Base-by-base conservation (phyloP, 805 yeast genomes). In the Saturnispora gosingensis region DNA sequence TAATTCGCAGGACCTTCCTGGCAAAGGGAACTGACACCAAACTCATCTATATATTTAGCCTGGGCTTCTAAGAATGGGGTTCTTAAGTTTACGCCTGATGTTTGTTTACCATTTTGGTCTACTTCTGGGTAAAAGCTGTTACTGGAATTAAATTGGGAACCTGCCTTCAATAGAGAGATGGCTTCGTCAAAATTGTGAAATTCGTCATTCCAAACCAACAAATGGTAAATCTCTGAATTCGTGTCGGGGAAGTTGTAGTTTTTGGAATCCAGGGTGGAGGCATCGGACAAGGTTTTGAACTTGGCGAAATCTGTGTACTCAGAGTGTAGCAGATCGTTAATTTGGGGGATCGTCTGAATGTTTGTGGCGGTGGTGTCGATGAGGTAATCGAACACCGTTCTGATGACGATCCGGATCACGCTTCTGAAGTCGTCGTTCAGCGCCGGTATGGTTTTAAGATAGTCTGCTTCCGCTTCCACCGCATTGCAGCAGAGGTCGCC, bases 181-280 rank as follows among this genome's bases (percentile, higher is more conserved):
- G 69, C 64, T 11, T 55, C 49, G 2, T 73, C 69, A 56, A 74
- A 77, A 58, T 79, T 77, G 59, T 86, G 93, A 56, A 72, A 73
- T 59, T 86, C 93, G 61, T 86, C 95, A 63, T 86, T 86, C 85
- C 90, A 86, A n/a, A 84, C 69, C 22, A 82, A 61, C 32, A 85
- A 69, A 42, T 71, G 66, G 68, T 76, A 81, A 13, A 69, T 54
- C 7, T 56, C 56, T 1, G 49, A 13, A 11, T 74, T 72, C 8
- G 20, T 22, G 56, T 73, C 78, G 9, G 48, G 64, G 0, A 61
- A 63, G 1, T 68, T 71, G 52, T 74, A 74, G 25, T 56, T 58
- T 20, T 55, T 56, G 3, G 54, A 43, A 0, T 75, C 70, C 7
- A 74, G 61, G 4, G 65, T 56, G 2, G 74, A 60, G 15, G 54